These are phyloP conservation scores for Dictyostelium citrinum DNA, from an alignment of 78 protist species.

Conservation along the genomic window DNA sequence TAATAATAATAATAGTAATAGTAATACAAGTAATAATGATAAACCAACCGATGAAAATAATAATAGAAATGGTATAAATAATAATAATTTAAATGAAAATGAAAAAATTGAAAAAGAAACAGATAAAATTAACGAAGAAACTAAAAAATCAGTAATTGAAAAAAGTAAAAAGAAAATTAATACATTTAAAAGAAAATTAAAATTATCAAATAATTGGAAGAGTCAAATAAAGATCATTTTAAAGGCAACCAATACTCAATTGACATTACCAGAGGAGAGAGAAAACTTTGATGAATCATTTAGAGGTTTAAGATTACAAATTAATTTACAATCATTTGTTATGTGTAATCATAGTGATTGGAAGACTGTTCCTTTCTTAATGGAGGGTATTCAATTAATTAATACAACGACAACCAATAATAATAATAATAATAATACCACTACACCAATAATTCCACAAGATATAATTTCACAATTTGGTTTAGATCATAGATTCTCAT, in stretches of 20 bases:
- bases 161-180: constrained; percentile 45
- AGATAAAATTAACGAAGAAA: not conserved
- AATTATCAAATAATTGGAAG: constrained; percentile 58
- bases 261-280: constrained; percentile 26
- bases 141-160: not conserved
- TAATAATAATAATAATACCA: not conserved
- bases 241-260: constrained; percentile 51
- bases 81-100: not conserved
- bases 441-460: not conserved
- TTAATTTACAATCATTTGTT: constrained; percentile 22
- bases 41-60: not conserved
- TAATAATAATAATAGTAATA: not conserved
- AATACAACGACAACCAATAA: not conserved
- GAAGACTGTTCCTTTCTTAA: constrained; percentile 47
- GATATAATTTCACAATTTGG: constrained; percentile 44
- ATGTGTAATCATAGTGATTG: constrained; percentile 72
- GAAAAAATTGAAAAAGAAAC: not conserved
- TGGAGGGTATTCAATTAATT: constrained; percentile 50
- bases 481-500: constrained; percentile 56
- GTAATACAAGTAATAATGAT: not conserved
- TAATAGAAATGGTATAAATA: not conserved
- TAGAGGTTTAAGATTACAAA: not conserved
- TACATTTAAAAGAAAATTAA: constrained; percentile 48
- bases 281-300: not conserved
- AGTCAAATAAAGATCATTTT: constrained; percentile 53